Evolutionary conservation across 345 rosid genomes (phyloP).

Genomic region (Litchi chinensis): DNA sequence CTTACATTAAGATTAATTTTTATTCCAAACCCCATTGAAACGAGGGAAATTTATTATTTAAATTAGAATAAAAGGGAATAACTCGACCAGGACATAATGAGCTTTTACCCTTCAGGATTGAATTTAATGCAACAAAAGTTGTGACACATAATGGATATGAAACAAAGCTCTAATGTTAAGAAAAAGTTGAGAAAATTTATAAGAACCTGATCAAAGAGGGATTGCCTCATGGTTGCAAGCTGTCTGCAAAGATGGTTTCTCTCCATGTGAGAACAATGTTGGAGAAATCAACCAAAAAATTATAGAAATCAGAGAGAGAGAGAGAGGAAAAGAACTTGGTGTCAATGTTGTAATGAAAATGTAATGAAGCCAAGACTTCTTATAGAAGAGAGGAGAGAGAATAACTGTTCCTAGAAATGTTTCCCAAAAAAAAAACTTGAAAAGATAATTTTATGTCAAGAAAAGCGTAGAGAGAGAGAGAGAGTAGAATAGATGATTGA

Average conservation of each 20-base stretch:
- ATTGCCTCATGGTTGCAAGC: constrained; percentile 52
- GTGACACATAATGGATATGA: too few relatives aligned
- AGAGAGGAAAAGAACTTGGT: background rate
- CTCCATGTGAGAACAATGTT: constrained; percentile 32
- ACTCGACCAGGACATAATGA: too few relatives aligned
- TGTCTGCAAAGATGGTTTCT: constrained; percentile 52
- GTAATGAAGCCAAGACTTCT: constrained; percentile 18
- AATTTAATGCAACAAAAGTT: too few relatives aligned
- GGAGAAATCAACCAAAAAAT: constrained; percentile 5
- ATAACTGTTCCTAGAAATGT: background rate
- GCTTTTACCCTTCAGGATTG: too few relatives aligned
- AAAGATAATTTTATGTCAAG: background rate
- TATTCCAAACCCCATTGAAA: too few relatives aligned
- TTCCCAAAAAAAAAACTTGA: background rate
- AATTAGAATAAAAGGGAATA: too few relatives aligned
- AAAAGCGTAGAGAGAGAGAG: background rate
- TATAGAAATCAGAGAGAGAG: background rate
- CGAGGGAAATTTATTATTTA: too few relatives aligned
- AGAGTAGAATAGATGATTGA: background rate
- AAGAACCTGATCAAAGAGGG: constrained; percentile 70
- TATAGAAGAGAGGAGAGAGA: constrained; percentile 22
- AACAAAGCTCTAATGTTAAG: too few relatives aligned
- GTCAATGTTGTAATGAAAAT: constrained; percentile 19
- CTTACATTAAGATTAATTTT: too few relatives aligned
- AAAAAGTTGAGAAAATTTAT: background rate